Percentiles rank a stretch among this genome's conserved stretches.
Conservation (phyloP, 768 basidiomycete species). For the Gautieria morchelliformis region DNA sequence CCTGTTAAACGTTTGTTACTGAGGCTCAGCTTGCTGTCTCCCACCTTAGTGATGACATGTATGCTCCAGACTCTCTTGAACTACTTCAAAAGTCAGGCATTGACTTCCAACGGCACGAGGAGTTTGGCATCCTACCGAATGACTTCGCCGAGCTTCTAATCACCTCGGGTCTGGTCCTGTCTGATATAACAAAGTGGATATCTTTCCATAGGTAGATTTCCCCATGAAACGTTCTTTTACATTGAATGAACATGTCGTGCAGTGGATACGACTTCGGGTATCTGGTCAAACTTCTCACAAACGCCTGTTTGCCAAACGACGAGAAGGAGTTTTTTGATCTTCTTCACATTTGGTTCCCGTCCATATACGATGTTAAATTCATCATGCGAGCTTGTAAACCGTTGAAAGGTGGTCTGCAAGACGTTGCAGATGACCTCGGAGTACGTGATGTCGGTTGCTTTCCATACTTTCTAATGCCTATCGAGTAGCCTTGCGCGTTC, state of each 20-base stretch:
- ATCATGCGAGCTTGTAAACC: slow-evolving; percentile 83
- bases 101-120: slow-evolving; percentile 89
- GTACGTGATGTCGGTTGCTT: slow-evolving; percentile 37
- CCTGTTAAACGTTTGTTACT: not conserved
- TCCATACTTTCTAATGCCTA: not conserved
- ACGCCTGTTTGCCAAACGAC: slow-evolving; percentile 73
- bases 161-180: slow-evolving; percentile 86
- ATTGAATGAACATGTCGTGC: not conserved
- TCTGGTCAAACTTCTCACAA: slow-evolving; percentile 87
- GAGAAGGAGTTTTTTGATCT: slow-evolving; percentile 89
- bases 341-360: slow-evolving; percentile 87
- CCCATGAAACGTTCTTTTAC: not conserved
- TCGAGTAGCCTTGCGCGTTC: not conserved
- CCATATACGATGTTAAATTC: slow-evolving; percentile 95
- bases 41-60: slow-evolving; percentile 84
- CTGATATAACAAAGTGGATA: slow-evolving; percentile 89
- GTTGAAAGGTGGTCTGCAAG: slow-evolving; percentile 82
- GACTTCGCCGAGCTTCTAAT: slow-evolving; percentile 97
- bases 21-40: not conserved
- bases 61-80: slow-evolving; percentile 94
- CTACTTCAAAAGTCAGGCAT: slow-evolving; percentile 90
- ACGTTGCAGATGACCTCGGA: slow-evolving; percentile 91
- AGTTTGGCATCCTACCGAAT: slow-evolving; percentile 84
- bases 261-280: slow-evolving; percentile 99
- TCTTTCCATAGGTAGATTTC: slow-evolving; percentile 87